Evolutionary conservation across 202 grass and related monocot genomes (phyloP).

Genomic region (Panicum hallii): DNA sequence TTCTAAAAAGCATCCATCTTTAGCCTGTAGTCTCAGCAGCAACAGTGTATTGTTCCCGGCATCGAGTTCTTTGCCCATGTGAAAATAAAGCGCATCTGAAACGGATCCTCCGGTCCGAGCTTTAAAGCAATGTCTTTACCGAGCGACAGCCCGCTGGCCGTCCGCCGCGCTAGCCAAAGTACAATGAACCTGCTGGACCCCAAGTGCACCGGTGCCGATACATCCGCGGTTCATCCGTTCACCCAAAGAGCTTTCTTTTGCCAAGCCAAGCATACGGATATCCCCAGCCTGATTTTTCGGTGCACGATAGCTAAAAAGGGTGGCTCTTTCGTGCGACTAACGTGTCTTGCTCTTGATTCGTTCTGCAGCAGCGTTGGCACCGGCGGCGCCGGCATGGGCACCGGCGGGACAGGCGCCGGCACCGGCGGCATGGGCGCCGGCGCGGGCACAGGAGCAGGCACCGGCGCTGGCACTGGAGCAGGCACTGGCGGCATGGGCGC

Average conservation of each 20-base stretch:
- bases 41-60: neutral
- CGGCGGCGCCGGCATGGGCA: neutral
- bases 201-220: neutral
- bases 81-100: conserved; percentile 29
- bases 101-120: neutral
- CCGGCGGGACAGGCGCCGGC: neutral
- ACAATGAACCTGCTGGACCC: conserved; percentile 5
- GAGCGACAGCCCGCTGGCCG: conserved; percentile 4
- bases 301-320: neutral
- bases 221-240: neutral
- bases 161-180: conserved; percentile 28
- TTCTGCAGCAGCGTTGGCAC: conserved; percentile 30
- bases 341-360: neutral
- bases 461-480: neutral
- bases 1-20: neutral
- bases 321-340: neutral
- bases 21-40: neutral
- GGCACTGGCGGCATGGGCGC: neutral
- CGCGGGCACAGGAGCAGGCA: neutral
- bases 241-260: neutral
- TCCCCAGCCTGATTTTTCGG: neutral
- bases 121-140: conserved; percentile 41
- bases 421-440: neutral
- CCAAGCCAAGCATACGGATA: neutral
- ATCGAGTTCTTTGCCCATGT: conserved; percentile 32